Evolutionary conservation across 306 rosid species (phyloP), one percentile per base, ranked within the genome.

Genomic region (Geum urbanum): DNA sequence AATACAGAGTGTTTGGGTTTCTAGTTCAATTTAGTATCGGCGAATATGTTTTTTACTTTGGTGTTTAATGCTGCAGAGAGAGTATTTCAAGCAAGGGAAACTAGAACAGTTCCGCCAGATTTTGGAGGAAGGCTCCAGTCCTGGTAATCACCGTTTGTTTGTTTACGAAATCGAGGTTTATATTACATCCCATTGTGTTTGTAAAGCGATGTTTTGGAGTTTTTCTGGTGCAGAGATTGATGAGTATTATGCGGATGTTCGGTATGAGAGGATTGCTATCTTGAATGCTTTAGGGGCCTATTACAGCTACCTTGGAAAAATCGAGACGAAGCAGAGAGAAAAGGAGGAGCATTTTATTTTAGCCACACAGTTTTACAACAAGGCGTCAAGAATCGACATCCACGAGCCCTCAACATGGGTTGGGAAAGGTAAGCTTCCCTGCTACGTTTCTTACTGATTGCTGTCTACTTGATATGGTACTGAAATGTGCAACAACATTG

Each of bases 381-480:
- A 91, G 77, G 97, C 99, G 7, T 94, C 97, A 5, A 86, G 97
- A 83, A 90, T 94, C 2, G 97, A 90, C 81, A 91, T 89, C 91
- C 99, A 95, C 13, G 99, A 95, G 78, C 88, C 97, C 60, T 91
- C 99, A 71, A 95, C 99, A 1, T 95, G 99, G 99, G 88, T 95
- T 78, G 99, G 97, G 66, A 95, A 95, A 91, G 99, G 99, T 95
- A 65, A 73, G 37, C n/a, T n/a, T n/a, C n/a, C n/a, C n/a, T 37
- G 7, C 18, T n/a, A 2, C 7, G 5, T 2, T 15, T 60, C 5
- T 11, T 24, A 55, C 11, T 0, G 8, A 7, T 55, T 9, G 9
- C 9, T 55, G 37, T 32, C 37, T 22, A 9, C 3, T 54, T 11
- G 37, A 9, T 55, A 56, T 56, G 62, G 39, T 32, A 45, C 41